Base-by-base conservation (phyloP, 2,329 filamentous ascomycete species). In the Myriosclerotinia curreyana region DNA sequence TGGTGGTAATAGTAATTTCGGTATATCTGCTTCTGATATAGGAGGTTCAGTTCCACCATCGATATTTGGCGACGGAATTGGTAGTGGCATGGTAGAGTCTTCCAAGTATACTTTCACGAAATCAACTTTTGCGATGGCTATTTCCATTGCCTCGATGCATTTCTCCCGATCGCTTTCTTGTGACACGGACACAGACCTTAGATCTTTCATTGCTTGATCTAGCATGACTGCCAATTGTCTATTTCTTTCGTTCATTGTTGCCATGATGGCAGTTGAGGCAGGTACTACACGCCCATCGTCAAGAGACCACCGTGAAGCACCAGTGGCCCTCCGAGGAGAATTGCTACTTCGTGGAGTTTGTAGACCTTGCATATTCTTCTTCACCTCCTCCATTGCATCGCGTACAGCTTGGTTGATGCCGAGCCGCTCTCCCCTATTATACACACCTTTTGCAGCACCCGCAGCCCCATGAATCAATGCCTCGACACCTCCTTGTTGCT, bases 351-450 rank as follows among this genome's bases (percentile, higher is more conserved):
- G 78, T 2, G 80, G 79, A 64, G 85, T 83, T 67, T 90, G 87
- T 40, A 89, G 80, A 38, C 82, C 83, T 71, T 89, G 84, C 69
- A 93, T 85, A 69, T 92, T 92, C 71, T 89, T 89, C 66, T 85
- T 84, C 58, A 94, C 88, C 75, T 96, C 91, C 11, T 87, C 88
- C 72, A 95, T 83, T 22, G 91, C 90, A 69, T 91, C 90, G n/a
- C 91, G 84, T 8, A 95, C 86, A 0, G 88, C 90, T 74, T 90
- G 88, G 72, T 92, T 92, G 64, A 95, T 88, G 8, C 90, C 90
- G 67, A 92, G 85, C 71, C 86, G 88, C 75, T 93, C 89, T 60
- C 90, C 83, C 40, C 85, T 82, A 70, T 91, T 86, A 42, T 92
- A 79, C 20, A 94, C 86, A 60, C 86, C 87, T 72, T 88, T 90